Conservation (phyloP, 805 yeast species). For the Metschnikowia borealis region DNA sequence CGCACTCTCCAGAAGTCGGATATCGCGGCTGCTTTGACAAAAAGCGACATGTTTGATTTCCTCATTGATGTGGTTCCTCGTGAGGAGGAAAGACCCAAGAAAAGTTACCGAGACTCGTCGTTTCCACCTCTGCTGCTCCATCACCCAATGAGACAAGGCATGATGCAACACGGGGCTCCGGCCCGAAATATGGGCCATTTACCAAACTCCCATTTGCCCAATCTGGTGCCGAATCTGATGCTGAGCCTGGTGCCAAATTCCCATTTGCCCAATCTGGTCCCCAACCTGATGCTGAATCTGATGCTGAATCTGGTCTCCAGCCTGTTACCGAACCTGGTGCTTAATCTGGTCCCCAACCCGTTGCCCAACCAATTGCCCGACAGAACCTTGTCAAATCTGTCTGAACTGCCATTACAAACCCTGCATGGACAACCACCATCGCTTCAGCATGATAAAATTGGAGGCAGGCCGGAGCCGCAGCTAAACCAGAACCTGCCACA, state of each 20-base stretch:
- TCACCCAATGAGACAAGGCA: conserved; percentile 13
- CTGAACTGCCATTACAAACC: neutral
- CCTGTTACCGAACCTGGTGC: neutral
- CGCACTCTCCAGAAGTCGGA: conserved; percentile 92
- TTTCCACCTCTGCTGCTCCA: conserved; percentile 15
- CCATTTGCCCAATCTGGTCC: neutral
- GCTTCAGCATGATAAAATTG: conserved; percentile 4
- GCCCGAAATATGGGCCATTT: neutral
- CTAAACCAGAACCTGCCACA: neutral
- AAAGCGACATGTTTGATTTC: conserved; percentile 96
- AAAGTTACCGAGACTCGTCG: conserved; percentile 25
- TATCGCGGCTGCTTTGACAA: conserved; percentile 91
- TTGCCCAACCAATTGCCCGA: neutral
- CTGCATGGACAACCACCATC: conserved; percentile 4
- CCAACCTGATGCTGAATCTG: neutral
- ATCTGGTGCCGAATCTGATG: neutral
- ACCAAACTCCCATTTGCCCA: neutral
- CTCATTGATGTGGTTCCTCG: conserved; percentile 94
- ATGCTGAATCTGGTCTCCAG: neutral
- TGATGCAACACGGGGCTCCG: conserved; percentile 1
- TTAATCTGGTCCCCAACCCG: neutral
- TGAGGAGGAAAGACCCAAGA: conserved; percentile 65
- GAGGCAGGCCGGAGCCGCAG: neutral
- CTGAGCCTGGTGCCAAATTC: neutral
- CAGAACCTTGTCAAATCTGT: neutral